These are phyloP conservation scores for Vaucheria bursata DNA, from an alignment of 352 stramenopile species.

Conservation along the genomic window DNA sequence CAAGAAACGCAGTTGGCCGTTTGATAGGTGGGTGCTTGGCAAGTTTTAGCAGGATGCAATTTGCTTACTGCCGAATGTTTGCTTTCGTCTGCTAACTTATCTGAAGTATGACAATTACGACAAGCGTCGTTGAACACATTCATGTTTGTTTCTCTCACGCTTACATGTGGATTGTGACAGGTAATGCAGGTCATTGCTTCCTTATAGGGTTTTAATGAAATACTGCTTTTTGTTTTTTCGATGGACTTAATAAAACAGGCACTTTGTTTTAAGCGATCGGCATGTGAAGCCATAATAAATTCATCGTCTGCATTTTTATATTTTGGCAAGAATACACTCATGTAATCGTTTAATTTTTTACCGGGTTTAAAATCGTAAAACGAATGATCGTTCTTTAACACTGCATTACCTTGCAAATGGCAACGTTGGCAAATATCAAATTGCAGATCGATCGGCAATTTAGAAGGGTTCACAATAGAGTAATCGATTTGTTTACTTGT, in stretches of 20 bases:
- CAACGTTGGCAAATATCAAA: constrained; percentile 1
- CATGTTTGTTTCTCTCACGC: background rate
- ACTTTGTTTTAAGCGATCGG: background rate
- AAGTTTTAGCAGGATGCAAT: background rate
- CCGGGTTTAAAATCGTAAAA: background rate
- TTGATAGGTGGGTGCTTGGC: too few species aligned
- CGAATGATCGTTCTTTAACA: background rate
- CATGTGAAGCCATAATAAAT: background rate
- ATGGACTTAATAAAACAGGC: background rate
- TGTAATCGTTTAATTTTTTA: background rate
- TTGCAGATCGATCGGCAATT: background rate
- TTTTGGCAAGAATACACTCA: background rate
- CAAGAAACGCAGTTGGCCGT: too few species aligned
- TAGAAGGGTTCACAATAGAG: background rate
- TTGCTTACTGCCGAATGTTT: background rate
- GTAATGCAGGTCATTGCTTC: background rate
- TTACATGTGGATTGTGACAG: background rate
- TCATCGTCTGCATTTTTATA: background rate
- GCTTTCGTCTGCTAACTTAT: background rate
- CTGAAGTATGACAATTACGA: background rate
- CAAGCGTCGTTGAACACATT: background rate
- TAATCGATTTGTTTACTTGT: background rate
- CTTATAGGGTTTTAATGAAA: too few species aligned
- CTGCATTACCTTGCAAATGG: background rate
- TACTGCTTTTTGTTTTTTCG: too few species aligned